Conservation (phyloP, 202 grass and related monocot species). For the Saccharum hybrid region DNA sequence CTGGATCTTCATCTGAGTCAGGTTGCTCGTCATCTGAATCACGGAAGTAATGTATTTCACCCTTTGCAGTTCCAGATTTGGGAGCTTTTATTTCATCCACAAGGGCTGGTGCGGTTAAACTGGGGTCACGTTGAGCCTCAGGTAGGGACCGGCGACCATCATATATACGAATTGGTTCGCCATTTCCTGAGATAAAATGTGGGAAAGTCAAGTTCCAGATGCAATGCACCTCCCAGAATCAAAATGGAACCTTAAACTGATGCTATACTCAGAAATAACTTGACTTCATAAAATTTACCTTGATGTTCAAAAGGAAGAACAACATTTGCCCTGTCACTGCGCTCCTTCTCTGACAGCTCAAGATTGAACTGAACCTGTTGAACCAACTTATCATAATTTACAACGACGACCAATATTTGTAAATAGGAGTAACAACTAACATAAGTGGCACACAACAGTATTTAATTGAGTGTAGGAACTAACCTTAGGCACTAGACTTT, state of each 20-base stretch:
- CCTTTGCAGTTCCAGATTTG: constrained; percentile 53
- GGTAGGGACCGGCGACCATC: constrained; percentile 67
- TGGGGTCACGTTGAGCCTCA: constrained; percentile 40
- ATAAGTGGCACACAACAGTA: neutral
- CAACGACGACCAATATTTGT: neutral
- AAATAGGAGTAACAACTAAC: neutral
- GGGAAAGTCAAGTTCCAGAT: constrained; percentile 26
- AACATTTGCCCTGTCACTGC: constrained; percentile 79
- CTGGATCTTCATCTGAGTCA: constrained; percentile 98
- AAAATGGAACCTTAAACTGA: constrained; percentile 25
- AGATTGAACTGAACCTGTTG: constrained; percentile 92
- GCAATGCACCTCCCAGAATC: constrained; percentile 12
- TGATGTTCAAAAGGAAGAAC: constrained; percentile 97
- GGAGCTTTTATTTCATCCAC: constrained; percentile 45
- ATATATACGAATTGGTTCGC: constrained; percentile 73
- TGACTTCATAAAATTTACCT: constrained; percentile 46
- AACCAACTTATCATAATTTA: constrained; percentile 40
- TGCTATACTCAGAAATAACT: constrained; percentile 21
- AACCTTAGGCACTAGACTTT: constrained; percentile 90
- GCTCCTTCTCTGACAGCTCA: constrained; percentile 87
- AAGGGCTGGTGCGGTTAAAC: constrained; percentile 21
- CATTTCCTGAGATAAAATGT: constrained; percentile 68
- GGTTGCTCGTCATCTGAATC: constrained; percentile 93
- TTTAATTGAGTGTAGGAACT: constrained; percentile 30
- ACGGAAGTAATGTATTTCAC: constrained; percentile 93